Conservation (phyloP, 345 rosid species). For the Eucalyptus regnans region DNA sequence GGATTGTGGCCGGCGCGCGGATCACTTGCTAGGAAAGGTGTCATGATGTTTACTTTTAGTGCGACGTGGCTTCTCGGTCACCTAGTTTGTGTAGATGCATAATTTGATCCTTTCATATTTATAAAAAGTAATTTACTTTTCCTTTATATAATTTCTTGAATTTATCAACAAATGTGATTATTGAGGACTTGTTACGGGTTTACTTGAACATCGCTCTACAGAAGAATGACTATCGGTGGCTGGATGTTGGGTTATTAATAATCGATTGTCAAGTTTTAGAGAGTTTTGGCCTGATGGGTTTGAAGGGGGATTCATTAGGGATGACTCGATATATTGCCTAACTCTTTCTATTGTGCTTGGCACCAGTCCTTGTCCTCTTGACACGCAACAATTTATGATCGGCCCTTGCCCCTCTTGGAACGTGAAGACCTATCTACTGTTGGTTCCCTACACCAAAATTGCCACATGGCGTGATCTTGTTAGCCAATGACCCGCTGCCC, state of each 20-base stretch:
- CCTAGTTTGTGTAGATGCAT: not conserved
- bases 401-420: not conserved
- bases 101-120: not conserved
- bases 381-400: not conserved
- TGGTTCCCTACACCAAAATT: not conserved
- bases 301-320: rapidly evolving
- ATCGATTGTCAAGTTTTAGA: not conserved
- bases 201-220: not conserved
- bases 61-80: not conserved
- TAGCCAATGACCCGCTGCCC: not conserved
- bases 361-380: rapidly evolving
- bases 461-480: not conserved
- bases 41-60: not conserved
- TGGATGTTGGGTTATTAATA: not conserved
- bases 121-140: not conserved
- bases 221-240: not conserved
- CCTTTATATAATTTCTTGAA: not conserved
- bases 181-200: not conserved
- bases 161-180: not conserved
- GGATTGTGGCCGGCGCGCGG: not conserved
- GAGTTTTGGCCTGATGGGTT: not conserved
- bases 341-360: not conserved
- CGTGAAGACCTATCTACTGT: not conserved
- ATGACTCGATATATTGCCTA: not conserved
- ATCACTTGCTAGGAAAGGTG: not conserved